Conservation (phyloP, 106 monocot genomes). For the Dioscorea zingiberensis region DNA sequence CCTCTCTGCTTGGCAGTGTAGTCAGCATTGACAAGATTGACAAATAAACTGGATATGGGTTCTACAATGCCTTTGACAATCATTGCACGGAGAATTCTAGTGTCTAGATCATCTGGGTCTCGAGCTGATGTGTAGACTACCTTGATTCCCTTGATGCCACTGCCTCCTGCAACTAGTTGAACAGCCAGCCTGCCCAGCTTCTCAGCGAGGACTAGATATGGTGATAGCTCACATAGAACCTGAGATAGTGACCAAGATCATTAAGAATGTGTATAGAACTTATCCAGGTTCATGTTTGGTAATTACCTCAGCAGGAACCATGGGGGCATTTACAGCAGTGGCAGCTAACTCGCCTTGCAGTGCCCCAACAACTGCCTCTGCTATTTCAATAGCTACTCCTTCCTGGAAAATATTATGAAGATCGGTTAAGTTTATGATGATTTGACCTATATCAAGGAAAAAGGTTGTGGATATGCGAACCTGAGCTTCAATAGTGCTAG, state of each 20-base stretch:
- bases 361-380: constrained; percentile 88
- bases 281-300: too few species aligned
- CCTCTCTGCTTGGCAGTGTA: constrained; percentile 73
- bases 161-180: constrained; percentile 67
- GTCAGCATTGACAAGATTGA: constrained; percentile 87
- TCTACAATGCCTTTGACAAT: constrained; percentile 78
- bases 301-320: constrained; percentile 78
- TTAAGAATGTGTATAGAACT: too few species aligned
- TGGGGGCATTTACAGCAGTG: constrained; percentile 91
- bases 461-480: constrained; percentile 19
- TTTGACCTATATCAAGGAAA: too few species aligned
- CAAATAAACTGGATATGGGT: constrained; percentile 59
- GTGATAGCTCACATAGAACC: constrained; percentile 78
- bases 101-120: constrained; percentile 76
- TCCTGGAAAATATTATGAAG: constrained; percentile 30
- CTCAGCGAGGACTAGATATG: constrained; percentile 75
- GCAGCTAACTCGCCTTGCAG: constrained; percentile 76
- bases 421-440: too few species aligned
- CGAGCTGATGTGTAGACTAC: constrained; percentile 68
- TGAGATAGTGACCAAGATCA: constrained; percentile 6
- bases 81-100: constrained; percentile 78
- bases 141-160: constrained; percentile 66
- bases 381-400: constrained; percentile 90
- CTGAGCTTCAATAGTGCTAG: constrained; percentile 83
- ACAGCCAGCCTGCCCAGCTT: constrained; percentile 78